A percentile compares a stretch with the other conserved stretches of the same genome.
Conservation (phyloP, 331 rosid genomes). For the Acacia concinna region DNA sequence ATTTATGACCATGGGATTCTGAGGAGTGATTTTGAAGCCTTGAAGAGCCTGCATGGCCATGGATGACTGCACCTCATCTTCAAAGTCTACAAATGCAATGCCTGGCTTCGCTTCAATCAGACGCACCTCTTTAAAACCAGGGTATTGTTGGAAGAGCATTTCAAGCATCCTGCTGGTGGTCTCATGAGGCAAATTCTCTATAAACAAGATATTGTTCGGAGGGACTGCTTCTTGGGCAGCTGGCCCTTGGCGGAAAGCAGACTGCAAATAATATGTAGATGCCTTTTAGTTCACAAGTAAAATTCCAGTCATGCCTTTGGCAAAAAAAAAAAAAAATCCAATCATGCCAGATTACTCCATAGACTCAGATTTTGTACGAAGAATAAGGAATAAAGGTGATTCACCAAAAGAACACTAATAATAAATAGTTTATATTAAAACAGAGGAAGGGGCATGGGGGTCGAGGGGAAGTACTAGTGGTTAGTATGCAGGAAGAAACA, state of each 20-base stretch:
- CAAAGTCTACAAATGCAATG: slow-evolving; percentile 90
- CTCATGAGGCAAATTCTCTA: slow-evolving; percentile 94
- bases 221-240: slow-evolving; percentile 67
- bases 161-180: slow-evolving; percentile 89
- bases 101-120: slow-evolving; percentile 98
- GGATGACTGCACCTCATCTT: slow-evolving; percentile 87
- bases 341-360: background rate
- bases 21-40: slow-evolving; percentile 93
- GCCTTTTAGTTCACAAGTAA: slow-evolving; percentile 4
- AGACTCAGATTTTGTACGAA: background rate
- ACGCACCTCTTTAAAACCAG: slow-evolving; percentile 97
- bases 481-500: slow-evolving; percentile 25
- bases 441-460: background rate
- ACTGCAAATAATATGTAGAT: slow-evolving; percentile 38
- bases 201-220: slow-evolving; percentile 86
- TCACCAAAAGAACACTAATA: background rate
- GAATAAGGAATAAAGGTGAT: background rate
- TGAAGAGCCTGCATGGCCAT: slow-evolving; percentile 96
- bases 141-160: slow-evolving; percentile 89
- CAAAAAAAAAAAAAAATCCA: no score
- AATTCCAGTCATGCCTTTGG: background rate
- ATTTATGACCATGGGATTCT: slow-evolving; percentile 75
- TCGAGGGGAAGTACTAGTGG: background rate
- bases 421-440: background rate
- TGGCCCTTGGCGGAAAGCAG: slow-evolving; percentile 71